Base-by-base conservation (phyloP, 2,329 filamentous ascomycete species). In the Cyphellophora europaea region DNA sequence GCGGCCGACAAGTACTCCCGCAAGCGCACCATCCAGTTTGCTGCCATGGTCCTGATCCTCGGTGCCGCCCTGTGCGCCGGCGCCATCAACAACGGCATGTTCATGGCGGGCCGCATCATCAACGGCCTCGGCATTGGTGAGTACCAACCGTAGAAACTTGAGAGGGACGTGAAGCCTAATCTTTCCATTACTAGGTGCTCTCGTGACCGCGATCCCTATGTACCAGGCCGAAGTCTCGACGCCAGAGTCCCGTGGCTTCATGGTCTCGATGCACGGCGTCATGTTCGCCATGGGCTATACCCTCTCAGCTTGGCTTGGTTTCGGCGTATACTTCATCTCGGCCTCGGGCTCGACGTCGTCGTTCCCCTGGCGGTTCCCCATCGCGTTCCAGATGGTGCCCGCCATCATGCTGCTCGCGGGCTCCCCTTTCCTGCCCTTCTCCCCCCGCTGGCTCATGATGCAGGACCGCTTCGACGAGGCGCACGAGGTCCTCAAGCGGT, bases 381-480 rank as follows among this genome's bases (percentile, higher is more conserved):
- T 85, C 33, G 78, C 72, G 43, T 65, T 89, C 0, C 83, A 89
- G 49, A 63, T 86, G 2, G 63, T 68, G 0, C 82, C 82, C 0
- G 80, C 80, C 0, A 42, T 79, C 0, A 43, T 83, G 4, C 69
- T 89, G 2, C 73, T 77, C 5, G 44, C 69, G 3, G 83, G 83
- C 23, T 86, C 87, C 70, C 40, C 57, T 13, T 84, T 83, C 59
- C 84, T 88, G 80, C 83, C 82, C 0, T 86, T 82, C 58, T 81
- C 74, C 0, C 83, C 83, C 0, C 70, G 83, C 45, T 87, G 81
- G 81, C 69, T 89, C 1, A 61, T 68, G n/a, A 76, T 85, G 53
- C 77, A 83, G 49, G 65, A 63, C 38, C 75, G 80, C 21, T 80
- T 86, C 49, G 66, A 67, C 0, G 82, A 30, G 52, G 53, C 58